Evolutionary conservation across 768 basidiomycete genomes (phyloP).

Genomic region (Baorangia bicolor): DNA sequence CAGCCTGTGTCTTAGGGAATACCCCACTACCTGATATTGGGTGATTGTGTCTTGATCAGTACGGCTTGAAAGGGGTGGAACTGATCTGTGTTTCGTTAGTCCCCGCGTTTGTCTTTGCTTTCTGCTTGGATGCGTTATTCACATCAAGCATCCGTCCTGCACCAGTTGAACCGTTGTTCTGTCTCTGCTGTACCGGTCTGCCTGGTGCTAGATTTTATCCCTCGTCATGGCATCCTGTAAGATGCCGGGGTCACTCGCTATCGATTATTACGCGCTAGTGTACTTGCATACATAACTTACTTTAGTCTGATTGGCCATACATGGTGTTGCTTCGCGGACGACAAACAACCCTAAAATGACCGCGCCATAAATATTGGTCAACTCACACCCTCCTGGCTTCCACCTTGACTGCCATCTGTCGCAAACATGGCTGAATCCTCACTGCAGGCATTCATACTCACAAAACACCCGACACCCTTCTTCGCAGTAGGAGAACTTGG

Average conservation of each 20-base stretch:
- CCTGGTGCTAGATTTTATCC: neutral
- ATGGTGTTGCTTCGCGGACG: neutral
- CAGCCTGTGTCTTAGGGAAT: neutral
- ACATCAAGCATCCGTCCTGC: neutral
- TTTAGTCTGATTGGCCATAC: conserved; percentile 1
- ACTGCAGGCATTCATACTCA: conserved; percentile 26
- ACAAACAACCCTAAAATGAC: conserved; percentile 26
- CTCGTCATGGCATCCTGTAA: neutral
- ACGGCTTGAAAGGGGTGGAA: neutral
- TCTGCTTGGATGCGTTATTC: neutral
- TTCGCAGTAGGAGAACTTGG: conserved; percentile 25
- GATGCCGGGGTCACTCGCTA: neutral
- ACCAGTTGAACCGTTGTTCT: neutral
- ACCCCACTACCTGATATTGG: neutral
- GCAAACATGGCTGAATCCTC: conserved; percentile 19
- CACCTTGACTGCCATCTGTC: conserved; percentile 7
- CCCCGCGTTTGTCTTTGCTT: neutral
- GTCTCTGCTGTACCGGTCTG: neutral
- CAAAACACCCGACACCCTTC: conserved; percentile 20
- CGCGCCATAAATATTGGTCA: conserved; percentile 12
- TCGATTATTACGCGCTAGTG: neutral
- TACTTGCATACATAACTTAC: neutral
- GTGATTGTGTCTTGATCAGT: conserved; percentile 7
- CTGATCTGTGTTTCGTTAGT: conserved; percentile 5
- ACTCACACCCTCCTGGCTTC: neutral